Base-by-base conservation (phyloP, 129 eudicot species). In the Solidago caesia region DNA sequence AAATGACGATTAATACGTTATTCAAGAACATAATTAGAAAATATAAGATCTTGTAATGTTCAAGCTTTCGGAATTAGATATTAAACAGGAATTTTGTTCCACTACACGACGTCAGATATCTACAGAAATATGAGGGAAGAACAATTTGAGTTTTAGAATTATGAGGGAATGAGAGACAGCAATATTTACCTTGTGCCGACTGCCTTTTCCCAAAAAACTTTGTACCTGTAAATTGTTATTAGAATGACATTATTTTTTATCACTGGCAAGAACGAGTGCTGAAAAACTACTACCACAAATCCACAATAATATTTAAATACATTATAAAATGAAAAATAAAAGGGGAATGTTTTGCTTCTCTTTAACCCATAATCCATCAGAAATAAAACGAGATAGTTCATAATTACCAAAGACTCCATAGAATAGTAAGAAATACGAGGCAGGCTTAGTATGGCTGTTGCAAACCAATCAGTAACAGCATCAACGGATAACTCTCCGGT, bases 401-500 rank as follows among this genome's bases (percentile, higher is more conserved):
- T n/a, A 15, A 71, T 82, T 94, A 94, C 99, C 99, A 94, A 12
- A 16, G 99, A 75, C 75, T 94, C 99, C 80, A 79, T 94, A 5
- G 99, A 83, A 79, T 88, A 87, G 79, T 88, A 94, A 15, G 79
- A 78, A 72, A 94, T 91, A 43, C 99, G 96, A 72, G 99, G 99
- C 77, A 94, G 75, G 71, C 76, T 81, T 73, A 94, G 85, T 76
- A 94, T 76, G 68, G 63, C 75, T 68, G 94, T 87, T 49, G 96
- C 88, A 82, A 94, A 80, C 96, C 96, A 94, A 67, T 94, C 97
- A 43, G 96, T 87, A 67, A 94, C 83, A 10, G 88, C 89, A 91
- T 94, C 97, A 83, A 94, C 96, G 77, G 99, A 94, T n/a, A 85
- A 94, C 68, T 91, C 96, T 53, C 96, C 99, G 2, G 77, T 74